Evolutionary conservation across 345 rosid genomes (phyloP).

Genomic region (Salix viminalis): DNA sequence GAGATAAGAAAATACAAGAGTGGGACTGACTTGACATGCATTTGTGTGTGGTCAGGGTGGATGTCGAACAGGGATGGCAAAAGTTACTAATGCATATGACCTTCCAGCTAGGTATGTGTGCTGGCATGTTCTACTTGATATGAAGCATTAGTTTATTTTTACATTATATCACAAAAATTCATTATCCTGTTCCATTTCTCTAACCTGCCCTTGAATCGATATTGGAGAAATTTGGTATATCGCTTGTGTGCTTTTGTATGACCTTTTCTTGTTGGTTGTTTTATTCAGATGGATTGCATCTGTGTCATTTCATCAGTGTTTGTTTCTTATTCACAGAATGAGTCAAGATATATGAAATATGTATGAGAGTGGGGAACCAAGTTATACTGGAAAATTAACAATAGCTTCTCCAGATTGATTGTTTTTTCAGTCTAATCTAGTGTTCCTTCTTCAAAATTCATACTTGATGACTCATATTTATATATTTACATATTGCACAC

Average conservation of each 20-base stretch:
- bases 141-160: not conserved
- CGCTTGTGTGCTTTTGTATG: not conserved
- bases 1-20: conserved; percentile 7
- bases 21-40: conserved; percentile 8
- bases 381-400: not conserved
- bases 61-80: conserved; percentile 97
- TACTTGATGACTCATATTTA: not conserved
- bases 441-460: not conserved
- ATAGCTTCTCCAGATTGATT: not conserved
- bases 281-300: not conserved
- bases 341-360: not conserved
- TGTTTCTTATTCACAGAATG: not conserved
- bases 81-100: conserved; percentile 89
- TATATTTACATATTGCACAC: not conserved
- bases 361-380: not conserved
- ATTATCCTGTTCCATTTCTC: not conserved
- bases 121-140: not conserved
- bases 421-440: not conserved
- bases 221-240: no score
- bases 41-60: conserved; percentile 67
- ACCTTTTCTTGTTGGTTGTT: not conserved
- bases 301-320: not conserved
- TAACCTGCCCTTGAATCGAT: not conserved
- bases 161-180: not conserved
- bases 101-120: conserved; percentile 85